phyloP scores from a whole-genome alignment of 441 rosid species.

The Aquilaria agallochum region DNA sequence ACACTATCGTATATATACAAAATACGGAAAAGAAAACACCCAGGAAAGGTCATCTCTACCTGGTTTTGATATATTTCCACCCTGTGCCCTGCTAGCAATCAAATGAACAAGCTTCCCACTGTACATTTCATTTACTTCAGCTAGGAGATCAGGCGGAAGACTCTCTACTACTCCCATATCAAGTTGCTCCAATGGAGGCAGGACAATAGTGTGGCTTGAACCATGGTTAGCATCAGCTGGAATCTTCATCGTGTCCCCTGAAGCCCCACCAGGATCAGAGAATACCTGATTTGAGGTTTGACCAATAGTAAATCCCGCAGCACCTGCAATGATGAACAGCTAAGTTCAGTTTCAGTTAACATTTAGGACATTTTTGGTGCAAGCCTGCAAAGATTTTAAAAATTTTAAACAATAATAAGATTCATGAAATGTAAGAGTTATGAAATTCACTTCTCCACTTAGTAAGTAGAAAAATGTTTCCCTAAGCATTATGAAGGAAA shows the following conservation, averaged over 20 bases:
- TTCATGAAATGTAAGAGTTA: no score
- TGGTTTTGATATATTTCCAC: constrained; percentile 24
- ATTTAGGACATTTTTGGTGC: background rate
- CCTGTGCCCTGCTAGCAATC: constrained; percentile 43
- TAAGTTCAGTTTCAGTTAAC: background rate
- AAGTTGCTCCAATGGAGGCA: constrained; percentile 69
- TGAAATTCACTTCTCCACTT: no score
- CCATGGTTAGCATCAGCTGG: constrained; percentile 21
- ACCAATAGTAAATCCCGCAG: constrained; percentile 21
- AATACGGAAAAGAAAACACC: background rate
- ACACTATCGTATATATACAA: constrained; percentile 7
- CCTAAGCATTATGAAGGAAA: no score
- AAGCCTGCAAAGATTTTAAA: no score
- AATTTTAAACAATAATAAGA: no score
- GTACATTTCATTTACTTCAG: constrained; percentile 80
- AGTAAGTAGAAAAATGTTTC: no score
- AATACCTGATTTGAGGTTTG: constrained; percentile 28
- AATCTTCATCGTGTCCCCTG: constrained; percentile 29
- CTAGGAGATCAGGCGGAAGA: constrained; percentile 82
- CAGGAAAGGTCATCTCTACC: constrained; percentile 32
- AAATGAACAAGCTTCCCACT: constrained; percentile 66
- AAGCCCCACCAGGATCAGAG: constrained; percentile 24
- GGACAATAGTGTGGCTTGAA: constrained; percentile 30
- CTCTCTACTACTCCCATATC: constrained; percentile 77
- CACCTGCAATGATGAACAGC: constrained; percentile 35